Base-by-base conservation (phyloP, 805 yeast species). In the Wickerhamiella cacticola region DNA sequence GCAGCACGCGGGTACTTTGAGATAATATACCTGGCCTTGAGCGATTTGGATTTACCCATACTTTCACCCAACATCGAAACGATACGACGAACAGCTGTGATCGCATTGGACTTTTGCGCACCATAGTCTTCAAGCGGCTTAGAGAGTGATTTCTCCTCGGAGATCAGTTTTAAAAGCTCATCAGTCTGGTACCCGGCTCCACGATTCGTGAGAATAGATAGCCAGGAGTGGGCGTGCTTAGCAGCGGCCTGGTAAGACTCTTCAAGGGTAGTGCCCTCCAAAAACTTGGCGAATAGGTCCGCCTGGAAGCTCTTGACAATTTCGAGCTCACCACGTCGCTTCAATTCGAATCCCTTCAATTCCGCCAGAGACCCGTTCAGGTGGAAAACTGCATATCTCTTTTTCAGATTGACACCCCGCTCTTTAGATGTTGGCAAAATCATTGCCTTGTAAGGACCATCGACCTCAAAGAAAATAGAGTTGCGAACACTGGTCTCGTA, bases 371-470 rank as follows among this genome's bases (percentile, higher is more conserved):
- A 70, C 1, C 97, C 97, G 63, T 94, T 96, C 49, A 82, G 78
- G 61, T 92, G 92, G 67, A 92, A 92, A 3, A 92, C 99, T 1
- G 98, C 99, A 59, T 92, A 92, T 58, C 99, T 75, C 59, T 92
- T 92, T 63, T 92, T 92, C 59, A 92, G 72, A 55, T 96, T 96
- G 64, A 88, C 88, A 41, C 95, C 97, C 70, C 94, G 97, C 61
- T 92, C 98, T 54, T 86, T 85, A 0, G 97, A 89, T 0, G 97
- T 87, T 3, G 99, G 99, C 45, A 92, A 71, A 49, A 92, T 76
- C 98, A 92, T 92, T 0, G 98, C 98, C 58, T 79, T 82, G 62
- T 92, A 92, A 1, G 99, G 99, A 9, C 99, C 99, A 68, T 92
- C 99, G 16, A 94, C 96, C 62, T 92, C 99, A 56, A 92, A 92